Base-by-base conservation (phyloP, 1,284 basidiomycete genomes). In the Golubevia sp. region DNA sequence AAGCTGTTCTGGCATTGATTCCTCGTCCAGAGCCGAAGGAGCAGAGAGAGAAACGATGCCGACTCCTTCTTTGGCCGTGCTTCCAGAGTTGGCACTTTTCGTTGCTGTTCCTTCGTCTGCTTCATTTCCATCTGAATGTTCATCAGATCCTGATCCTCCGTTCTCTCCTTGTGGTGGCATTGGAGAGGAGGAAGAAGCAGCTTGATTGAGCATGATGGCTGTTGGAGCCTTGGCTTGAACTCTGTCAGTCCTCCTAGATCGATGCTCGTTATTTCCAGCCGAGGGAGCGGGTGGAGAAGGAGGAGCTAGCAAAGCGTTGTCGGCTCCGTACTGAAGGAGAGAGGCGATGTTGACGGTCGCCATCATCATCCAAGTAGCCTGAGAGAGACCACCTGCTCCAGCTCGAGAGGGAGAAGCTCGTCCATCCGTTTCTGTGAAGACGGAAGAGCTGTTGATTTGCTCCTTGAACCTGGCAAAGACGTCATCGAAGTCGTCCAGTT, bases 331-430 rank as follows among this genome's bases (percentile, higher is more conserved):
- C 84, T 98, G 94, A 71, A 97, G 86, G 13, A 97, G 83, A 0
- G 91, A 88, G 2, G 89, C 88, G 20, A 97, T 87, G 82, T 96
- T 97, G 76, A 92, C 87, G 38, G 91, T 86, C 0, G 89, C 94
- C 91, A 98, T 95, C 90, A 96, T 93, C 73, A 93, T 91, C 96
- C 96, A 99, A 67, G 93, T 92, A 23, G 91, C 89, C 79, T 94
- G 93, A 58, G 92, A 89, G 27, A 86, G 81, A 11, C 76, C 65
- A 20, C 82, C 77, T 1, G 56, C 65, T 76, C 68, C 60, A 76
- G 64, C 68, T 70, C 64, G 2, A 89, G 11, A 63, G 49, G 59
- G 30, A 83, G 68, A 49, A 67, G 74, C 49, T 75, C 83, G 65
- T 34, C 30, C 30, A 34, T 34, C 30, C 5, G 11, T 3, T 34